Evolutionary conservation across 148 eudicot genomes (phyloP).

Genomic region (Nepenthes mirabilis): DNA sequence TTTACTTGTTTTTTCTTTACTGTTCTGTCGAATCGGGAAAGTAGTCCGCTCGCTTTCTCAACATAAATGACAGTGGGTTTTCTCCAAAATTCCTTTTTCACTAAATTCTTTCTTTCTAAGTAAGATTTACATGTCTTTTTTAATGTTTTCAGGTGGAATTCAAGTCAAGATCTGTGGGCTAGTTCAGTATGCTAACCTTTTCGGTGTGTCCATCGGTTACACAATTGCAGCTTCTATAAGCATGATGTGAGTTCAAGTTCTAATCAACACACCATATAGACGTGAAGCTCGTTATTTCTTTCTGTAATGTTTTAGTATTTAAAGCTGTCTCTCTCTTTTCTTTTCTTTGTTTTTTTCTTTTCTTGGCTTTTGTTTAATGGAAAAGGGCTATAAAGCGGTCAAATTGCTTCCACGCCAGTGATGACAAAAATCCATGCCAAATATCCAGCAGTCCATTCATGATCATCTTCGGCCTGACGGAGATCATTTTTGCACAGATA

Average conservation of each 20-base stretch:
- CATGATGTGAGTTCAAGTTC: conserved; percentile 7
- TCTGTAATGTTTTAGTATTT: neutral
- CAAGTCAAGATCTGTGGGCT: conserved; percentile 9
- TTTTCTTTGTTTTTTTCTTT: neutral
- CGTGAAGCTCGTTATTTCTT: neutral
- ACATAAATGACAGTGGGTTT: too few species aligned
- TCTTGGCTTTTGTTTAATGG: neutral
- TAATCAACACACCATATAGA: neutral
- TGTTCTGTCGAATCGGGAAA: too few species aligned
- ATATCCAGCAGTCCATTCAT: conserved; percentile 9
- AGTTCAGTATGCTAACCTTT: conserved; percentile 6
- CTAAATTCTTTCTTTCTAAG: neutral
- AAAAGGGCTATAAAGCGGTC: conserved; percentile 10
- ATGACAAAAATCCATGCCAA: neutral
- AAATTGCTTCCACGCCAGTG: conserved; percentile 9
- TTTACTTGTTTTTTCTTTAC: too few species aligned
- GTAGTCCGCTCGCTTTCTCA: too few species aligned
- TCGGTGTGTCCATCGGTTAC: conserved; percentile 12
- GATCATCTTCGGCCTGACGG: conserved; percentile 9
- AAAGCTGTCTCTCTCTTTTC: neutral
- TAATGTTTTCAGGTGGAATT: conserved; percentile 4
- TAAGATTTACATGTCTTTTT: neutral
- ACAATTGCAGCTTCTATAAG: conserved; percentile 15
- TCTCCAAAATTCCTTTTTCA: neutral
- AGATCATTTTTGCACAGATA: conserved; percentile 8